These are phyloP conservation scores for Climacium dendroides DNA, from an alignment of 225 moss, liverwort and hornwort species.

Conservation along the genomic window DNA sequence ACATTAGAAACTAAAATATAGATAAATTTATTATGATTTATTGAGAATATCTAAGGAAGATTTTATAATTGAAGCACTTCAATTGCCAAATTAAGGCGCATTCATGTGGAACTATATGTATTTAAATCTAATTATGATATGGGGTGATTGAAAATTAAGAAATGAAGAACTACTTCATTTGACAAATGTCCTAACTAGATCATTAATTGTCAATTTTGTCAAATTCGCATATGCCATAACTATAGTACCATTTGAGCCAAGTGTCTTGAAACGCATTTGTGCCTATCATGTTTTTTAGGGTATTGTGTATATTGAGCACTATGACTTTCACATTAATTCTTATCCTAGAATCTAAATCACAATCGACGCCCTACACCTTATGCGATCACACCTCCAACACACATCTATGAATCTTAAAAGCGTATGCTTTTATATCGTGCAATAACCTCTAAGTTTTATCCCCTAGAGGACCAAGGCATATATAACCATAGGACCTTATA, in stretches of 20 bases:
- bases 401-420: not conserved
- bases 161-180: not conserved
- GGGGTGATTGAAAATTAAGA: not conserved
- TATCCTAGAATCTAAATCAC: not conserved
- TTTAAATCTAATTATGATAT: not conserved
- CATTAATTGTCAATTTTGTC: no score
- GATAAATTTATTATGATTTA: not conserved
- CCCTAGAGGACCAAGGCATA: not conserved
- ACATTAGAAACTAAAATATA: not conserved
- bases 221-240: not conserved
- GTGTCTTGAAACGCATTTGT: accelerated
- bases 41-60: not conserved
- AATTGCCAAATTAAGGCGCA: no score
- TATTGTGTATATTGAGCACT: not conserved
- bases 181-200: not conserved
- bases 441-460: accelerated
- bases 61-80: not conserved
- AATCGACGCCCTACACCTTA: accelerated
- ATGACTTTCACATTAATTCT: no score
- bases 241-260: accelerated
- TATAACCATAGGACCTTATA: no score
- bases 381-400: accelerated
- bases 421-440: not conserved
- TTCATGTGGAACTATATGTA: not conserved
- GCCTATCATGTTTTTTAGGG: accelerated